These are phyloP conservation scores for Diplodia corticola DNA, from an alignment of 2,329 filamentous ascomycete species.

Conservation along the genomic window DNA sequence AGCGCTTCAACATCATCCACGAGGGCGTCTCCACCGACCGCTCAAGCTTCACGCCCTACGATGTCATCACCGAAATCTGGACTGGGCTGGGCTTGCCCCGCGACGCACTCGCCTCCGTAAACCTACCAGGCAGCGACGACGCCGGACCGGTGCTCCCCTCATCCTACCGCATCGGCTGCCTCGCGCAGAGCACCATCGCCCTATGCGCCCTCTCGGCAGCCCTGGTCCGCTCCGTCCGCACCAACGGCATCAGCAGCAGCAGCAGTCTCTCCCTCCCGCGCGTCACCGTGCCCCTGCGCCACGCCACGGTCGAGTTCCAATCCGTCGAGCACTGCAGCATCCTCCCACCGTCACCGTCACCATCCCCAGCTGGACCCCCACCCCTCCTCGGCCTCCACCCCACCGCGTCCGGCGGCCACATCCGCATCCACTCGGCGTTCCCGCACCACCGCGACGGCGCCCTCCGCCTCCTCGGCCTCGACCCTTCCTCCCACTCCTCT, in stretches of 20 bases:
- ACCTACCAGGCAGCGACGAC: constrained; percentile 26
- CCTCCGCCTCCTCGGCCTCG: constrained; percentile 47
- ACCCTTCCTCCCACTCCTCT: not conserved
- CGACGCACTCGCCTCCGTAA: not conserved
- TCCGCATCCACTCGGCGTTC: constrained; percentile 59
- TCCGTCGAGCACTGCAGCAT: constrained; percentile 54
- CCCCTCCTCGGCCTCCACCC: constrained; percentile 55
- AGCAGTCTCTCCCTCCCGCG: constrained; percentile 33
- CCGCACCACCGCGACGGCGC: constrained; percentile 51
- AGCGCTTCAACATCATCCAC: not conserved
- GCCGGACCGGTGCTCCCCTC: constrained; percentile 44
- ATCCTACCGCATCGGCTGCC: constrained; percentile 56
- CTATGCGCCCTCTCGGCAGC: constrained; percentile 54
- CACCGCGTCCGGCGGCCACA: constrained; percentile 45
- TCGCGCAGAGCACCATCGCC: constrained; percentile 56
- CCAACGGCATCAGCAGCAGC: constrained; percentile 14
- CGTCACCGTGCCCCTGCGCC: constrained; percentile 47
- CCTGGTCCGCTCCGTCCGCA: constrained; percentile 44
- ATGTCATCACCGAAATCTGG: not conserved
- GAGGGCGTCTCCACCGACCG: not conserved
- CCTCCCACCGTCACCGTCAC: not conserved
- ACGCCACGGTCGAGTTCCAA: constrained; percentile 55
- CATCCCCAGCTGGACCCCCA: not conserved
- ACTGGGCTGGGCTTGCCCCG: not conserved
- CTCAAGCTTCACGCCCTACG: not conserved